Conservation (phyloP, 1,284 basidiomycete genomes). For the Cutaneotrichosporon spelunceum region DNA sequence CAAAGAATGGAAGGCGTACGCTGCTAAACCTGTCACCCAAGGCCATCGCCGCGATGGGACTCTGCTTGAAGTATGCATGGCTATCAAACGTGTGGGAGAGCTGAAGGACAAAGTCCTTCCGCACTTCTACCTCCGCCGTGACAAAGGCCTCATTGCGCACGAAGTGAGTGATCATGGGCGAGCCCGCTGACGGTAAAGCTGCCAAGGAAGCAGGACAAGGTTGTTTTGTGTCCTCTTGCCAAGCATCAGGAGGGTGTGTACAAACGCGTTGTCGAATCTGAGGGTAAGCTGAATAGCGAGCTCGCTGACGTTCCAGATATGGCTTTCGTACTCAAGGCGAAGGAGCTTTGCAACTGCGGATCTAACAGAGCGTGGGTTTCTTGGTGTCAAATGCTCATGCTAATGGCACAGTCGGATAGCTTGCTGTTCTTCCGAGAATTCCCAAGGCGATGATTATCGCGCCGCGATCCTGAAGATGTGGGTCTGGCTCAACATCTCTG, state of each 20-base stretch:
- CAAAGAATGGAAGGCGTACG: conserved; percentile 46
- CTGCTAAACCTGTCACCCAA: conserved; percentile 48
- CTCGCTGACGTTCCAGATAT: conserved; percentile 37
- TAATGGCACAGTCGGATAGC: conserved; percentile 28
- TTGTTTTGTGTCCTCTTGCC: conserved; percentile 55
- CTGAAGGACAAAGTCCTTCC: conserved; percentile 51
- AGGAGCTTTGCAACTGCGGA: conserved; percentile 52
- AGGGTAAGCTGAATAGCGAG: conserved; percentile 23
- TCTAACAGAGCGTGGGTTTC: conserved; percentile 28
- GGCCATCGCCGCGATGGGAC: conserved; percentile 51
- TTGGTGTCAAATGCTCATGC: not conserved
- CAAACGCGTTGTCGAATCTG: conserved; percentile 45
- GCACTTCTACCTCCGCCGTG: conserved; percentile 54
- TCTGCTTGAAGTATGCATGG: conserved; percentile 41
- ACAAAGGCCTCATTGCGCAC: conserved; percentile 52
- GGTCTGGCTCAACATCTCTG: conserved; percentile 3
- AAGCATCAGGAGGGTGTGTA: conserved; percentile 51
- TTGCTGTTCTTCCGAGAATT: conserved; percentile 31
- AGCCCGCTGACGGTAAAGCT: conserved; percentile 35
- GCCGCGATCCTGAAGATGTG: conserved; percentile 41
- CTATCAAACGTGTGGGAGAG: conserved; percentile 25
- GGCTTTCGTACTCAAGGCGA: conserved; percentile 47
- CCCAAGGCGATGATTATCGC: conserved; percentile 29
- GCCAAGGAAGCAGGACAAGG: conserved; percentile 54
- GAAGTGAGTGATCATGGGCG: conserved; percentile 31